Percentiles rank a stretch among this genome's conserved stretches.
These are phyloP conservation scores for Hyaloperonospora arabidopsidis DNA, from an alignment of 352 stramenopile species.

Conservation along the genomic window DNA sequence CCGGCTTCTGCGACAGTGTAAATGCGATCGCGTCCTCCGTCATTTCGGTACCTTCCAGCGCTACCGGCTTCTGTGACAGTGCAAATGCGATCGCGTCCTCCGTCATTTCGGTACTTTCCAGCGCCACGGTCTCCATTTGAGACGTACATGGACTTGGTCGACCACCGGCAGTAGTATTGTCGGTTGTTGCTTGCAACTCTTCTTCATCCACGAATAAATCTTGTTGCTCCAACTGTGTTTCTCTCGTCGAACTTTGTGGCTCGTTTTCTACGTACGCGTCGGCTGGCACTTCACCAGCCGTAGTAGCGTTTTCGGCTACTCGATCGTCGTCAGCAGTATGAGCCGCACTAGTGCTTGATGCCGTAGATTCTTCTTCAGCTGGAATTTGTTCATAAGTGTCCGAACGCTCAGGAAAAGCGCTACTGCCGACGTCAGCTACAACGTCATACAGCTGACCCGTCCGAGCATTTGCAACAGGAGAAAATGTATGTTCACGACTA, in stretches of 20 bases:
- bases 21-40: too few species aligned
- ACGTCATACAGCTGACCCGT: constrained; percentile 16
- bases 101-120: too few species aligned
- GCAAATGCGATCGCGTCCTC: too few species aligned
- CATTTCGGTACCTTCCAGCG: too few species aligned
- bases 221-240: constrained; percentile 2
- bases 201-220: background rate
- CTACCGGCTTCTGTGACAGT: too few species aligned
- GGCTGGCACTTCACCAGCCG: constrained; percentile 1
- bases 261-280: background rate
- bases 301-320: background rate
- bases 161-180: constrained; percentile 1
- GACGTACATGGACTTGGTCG: background rate
- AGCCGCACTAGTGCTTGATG: constrained; percentile 7
- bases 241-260: background rate
- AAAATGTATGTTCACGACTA: constrained; percentile 5
- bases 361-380: constrained; percentile 7
- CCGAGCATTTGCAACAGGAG: background rate
- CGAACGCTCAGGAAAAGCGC: constrained; percentile 3
- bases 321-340: constrained; percentile 6
- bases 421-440: constrained; percentile 1
- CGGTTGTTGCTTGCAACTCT: background rate
- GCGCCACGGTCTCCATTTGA: too few species aligned
- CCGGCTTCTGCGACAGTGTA: background rate
- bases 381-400: constrained; percentile 6